These are phyloP conservation scores for Canavalia ensiformis DNA, from an alignment of 306 rosid genomes.

Conservation along the genomic window DNA sequence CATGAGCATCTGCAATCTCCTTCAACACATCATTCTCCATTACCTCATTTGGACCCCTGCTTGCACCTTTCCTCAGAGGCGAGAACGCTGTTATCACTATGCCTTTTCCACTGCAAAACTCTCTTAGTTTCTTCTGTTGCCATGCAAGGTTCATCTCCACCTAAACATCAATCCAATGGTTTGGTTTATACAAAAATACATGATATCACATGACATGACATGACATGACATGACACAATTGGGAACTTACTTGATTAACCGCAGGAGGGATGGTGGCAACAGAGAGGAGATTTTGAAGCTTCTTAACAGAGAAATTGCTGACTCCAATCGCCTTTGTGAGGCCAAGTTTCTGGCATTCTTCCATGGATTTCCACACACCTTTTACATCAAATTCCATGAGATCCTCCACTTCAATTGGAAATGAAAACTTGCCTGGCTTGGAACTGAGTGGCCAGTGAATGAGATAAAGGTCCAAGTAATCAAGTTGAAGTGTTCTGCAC, in stretches of 20 bases:
- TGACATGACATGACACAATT: no score
- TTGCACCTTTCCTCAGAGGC: conserved; percentile 64
- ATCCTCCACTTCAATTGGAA: conserved; percentile 50
- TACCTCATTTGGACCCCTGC: conserved; percentile 62
- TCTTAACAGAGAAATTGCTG: conserved; percentile 66
- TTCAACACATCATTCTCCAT: conserved; percentile 62
- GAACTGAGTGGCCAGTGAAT: conserved; percentile 63
- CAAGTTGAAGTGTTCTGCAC: conserved; percentile 58
- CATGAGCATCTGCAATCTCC: conserved; percentile 58
- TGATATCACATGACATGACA: no score
- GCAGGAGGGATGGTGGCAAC: conserved; percentile 52
- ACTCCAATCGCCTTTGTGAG: conserved; percentile 64
- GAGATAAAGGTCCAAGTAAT: conserved; percentile 61
- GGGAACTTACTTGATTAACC: conserved; percentile 52
- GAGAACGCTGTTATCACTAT: conserved; percentile 66
- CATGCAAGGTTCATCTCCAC: conserved; percentile 77
- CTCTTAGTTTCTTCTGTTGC: conserved; percentile 70
- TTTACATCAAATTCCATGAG: conserved; percentile 60
- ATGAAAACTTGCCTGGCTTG: conserved; percentile 51
- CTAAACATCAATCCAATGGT: conserved; percentile 37
- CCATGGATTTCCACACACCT: conserved; percentile 66
- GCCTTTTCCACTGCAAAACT: conserved; percentile 60
- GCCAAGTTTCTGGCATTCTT: conserved; percentile 55
- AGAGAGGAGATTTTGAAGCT: conserved; percentile 53
- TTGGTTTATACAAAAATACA: no score